phyloP scores from a whole-genome alignment of 23 red algal genomes.

The Agarophyton chilense region DNA sequence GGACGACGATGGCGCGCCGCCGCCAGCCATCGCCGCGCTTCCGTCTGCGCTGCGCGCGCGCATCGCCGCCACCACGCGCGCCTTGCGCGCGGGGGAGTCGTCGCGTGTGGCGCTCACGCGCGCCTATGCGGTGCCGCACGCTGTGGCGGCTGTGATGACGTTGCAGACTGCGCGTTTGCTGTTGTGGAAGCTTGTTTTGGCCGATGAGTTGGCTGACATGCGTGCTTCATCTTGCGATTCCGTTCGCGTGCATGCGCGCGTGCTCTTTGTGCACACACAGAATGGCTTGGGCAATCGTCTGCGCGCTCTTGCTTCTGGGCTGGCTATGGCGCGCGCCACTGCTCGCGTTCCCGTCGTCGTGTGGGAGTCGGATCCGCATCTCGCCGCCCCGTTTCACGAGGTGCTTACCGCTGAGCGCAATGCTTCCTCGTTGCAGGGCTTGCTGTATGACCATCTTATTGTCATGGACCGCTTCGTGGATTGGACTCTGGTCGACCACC shows the following conservation, averaged over 20 bases:
- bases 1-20: too few species aligned
- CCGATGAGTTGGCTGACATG: background rate
- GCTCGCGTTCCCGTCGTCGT: conserved; percentile 65
- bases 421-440: background rate
- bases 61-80: too few species aligned
- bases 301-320: conserved; percentile 59
- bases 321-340: conserved; percentile 60
- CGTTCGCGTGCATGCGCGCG: too few species aligned
- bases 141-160: conserved; percentile 14
- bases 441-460: conserved; percentile 39
- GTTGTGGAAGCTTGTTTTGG: conserved; percentile 22
- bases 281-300: conserved; percentile 81
- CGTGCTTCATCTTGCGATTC: too few species aligned
- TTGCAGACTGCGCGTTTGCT: background rate
- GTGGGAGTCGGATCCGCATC: conserved; percentile 71
- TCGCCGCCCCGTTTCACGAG: conserved; percentile 44
- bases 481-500: background rate
- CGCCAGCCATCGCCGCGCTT: background rate
- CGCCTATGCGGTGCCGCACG: background rate
- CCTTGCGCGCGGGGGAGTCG: background rate
- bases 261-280: conserved; percentile 67
- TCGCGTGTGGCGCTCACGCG: background rate
- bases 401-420: conserved; percentile 3
- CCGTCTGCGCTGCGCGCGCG: background rate
- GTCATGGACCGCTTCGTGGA: conserved; percentile 37